Percentiles rank a stretch among this genome's conserved stretches.
Evolutionary conservation across 139 green algal species (phyloP).

Genomic region (Spirogloea muscicola): DNA sequence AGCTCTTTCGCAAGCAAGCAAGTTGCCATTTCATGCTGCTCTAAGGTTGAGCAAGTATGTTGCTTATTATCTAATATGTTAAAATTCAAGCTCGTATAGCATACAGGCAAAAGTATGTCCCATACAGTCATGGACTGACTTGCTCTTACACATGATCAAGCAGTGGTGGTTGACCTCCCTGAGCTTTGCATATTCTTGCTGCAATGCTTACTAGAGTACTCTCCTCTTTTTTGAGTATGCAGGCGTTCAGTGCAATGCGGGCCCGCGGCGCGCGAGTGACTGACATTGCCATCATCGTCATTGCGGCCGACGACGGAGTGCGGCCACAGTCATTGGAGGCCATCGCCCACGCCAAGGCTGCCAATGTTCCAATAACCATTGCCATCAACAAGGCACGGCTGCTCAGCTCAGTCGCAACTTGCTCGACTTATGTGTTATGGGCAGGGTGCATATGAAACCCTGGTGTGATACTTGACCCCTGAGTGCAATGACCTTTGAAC

Average conservation of each 20-base stretch:
- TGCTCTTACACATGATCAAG: not conserved
- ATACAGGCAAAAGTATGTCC: not conserved
- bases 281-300: conserved; percentile 92
- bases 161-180: too few species aligned
- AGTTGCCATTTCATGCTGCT: too few species aligned
- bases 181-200: not conserved
- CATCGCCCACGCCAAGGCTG: conserved; percentile 81
- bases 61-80: not conserved
- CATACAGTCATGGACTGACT: not conserved
- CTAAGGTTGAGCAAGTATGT: not conserved
- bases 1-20: too few species aligned
- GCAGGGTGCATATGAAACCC: too few species aligned
- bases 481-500: not conserved
- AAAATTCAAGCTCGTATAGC: not conserved
- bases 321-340: conserved; percentile 90
- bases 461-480: not conserved
- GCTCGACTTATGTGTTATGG: too few species aligned
- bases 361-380: conserved; percentile 80
- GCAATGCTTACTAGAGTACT: not conserved
- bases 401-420: too few species aligned
- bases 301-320: conserved; percentile 93
- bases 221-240: not conserved
- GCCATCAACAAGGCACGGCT: conserved; percentile 47
- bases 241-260: conserved; percentile 92
- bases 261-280: conserved; percentile 81